These are phyloP conservation scores for Venturiaceae sp. DNA, from an alignment of 2,329 filamentous ascomycete genomes.

Conservation along the genomic window DNA sequence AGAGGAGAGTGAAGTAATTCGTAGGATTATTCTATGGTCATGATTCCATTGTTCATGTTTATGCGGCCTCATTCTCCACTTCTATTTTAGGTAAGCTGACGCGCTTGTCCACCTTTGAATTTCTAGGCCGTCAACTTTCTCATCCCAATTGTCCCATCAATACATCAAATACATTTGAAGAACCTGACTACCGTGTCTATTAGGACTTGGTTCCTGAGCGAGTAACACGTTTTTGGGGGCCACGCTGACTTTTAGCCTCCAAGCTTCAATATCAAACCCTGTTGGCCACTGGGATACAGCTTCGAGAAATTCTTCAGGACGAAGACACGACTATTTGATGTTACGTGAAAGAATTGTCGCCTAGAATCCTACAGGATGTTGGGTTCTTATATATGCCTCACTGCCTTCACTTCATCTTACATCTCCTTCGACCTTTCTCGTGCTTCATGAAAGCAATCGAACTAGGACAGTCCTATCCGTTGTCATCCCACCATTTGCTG, in stretches of 20 bases:
- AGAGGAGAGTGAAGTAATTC: background rate
- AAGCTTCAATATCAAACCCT: background rate
- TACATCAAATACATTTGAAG: too few species aligned
- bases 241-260: background rate
- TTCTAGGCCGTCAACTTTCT: background rate
- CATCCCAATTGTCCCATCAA: background rate
- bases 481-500: too few species aligned
- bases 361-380: background rate
- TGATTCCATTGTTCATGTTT: background rate
- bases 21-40: too few species aligned
- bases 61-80: slow-evolving; percentile 1
- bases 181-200: too few species aligned
- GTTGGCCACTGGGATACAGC: background rate
- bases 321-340: background rate
- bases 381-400: background rate
- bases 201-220: too few species aligned
- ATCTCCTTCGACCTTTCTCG: background rate
- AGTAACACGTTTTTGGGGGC: background rate
- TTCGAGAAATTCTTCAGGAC: background rate
- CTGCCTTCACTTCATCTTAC: background rate
- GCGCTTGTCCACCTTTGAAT: background rate
- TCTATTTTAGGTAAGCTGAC: background rate
- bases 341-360: background rate
- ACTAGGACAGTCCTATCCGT: background rate
- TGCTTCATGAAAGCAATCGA: background rate